Evolutionary conservation across 2,329 filamentous ascomycete species (phyloP).

Genomic region (Hymenoscyphus scutula): DNA sequence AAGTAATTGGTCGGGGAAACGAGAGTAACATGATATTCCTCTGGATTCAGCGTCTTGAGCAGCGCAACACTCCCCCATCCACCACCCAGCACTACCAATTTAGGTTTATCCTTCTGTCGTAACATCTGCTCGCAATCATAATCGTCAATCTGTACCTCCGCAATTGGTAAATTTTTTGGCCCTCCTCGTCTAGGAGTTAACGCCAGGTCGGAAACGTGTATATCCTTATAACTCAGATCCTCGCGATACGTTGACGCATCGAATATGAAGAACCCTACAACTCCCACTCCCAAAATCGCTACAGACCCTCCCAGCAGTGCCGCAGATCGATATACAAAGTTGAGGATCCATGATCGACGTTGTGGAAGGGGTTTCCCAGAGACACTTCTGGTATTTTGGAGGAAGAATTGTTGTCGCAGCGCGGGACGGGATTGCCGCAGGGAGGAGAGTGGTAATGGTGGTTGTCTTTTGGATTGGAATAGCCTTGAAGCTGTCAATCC

Average conservation of each 20-base stretch:
- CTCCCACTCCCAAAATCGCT: slow-evolving; percentile 62
- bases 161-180: slow-evolving; percentile 92
- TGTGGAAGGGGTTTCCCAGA: slow-evolving; percentile 55
- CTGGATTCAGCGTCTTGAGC: slow-evolving; percentile 83
- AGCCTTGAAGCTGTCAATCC: slow-evolving; percentile 4
- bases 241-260: slow-evolving; percentile 89
- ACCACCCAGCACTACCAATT: slow-evolving; percentile 86
- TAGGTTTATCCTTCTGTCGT: slow-evolving; percentile 80
- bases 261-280: slow-evolving; percentile 88
- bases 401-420: slow-evolving; percentile 17
- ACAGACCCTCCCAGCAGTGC: slow-evolving; percentile 74
- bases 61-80: slow-evolving; percentile 94
- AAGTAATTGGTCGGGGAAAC: slow-evolving; percentile 96
- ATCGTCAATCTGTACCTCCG: slow-evolving; percentile 84
- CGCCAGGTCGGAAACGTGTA: slow-evolving; percentile 81
- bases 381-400: slow-evolving; percentile 34
- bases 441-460: slow-evolving; percentile 6
- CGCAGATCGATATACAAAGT: slow-evolving; percentile 67
- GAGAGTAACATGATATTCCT: slow-evolving; percentile 93
- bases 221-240: slow-evolving; percentile 62
- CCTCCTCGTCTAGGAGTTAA: slow-evolving; percentile 79
- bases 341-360: slow-evolving; percentile 46
- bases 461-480: slow-evolving; percentile 11
- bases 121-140: slow-evolving; percentile 72
- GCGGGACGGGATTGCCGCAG: slow-evolving; percentile 9